phyloP scores from a whole-genome alignment of 2,329 filamentous ascomycete species.

The Achaetomium macrosporum region DNA sequence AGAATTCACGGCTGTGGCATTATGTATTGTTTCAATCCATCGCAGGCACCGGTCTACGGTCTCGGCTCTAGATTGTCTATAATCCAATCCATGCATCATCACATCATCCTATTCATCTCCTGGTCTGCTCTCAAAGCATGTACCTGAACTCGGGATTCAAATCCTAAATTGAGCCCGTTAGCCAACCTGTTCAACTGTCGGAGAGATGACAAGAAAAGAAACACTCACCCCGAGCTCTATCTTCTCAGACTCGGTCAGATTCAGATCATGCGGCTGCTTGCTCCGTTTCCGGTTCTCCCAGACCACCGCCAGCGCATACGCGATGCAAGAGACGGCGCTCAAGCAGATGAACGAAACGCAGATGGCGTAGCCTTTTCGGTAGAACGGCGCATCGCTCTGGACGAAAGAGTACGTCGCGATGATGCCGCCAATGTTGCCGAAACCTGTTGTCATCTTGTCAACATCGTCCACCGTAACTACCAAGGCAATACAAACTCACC shows the following conservation, averaged over 20 bases:
- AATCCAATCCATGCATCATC: neutral
- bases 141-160: constrained; percentile 34
- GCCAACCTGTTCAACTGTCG: neutral
- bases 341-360: constrained; percentile 68
- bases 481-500: constrained; percentile 34
- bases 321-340: constrained; percentile 53
- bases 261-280: constrained; percentile 27
- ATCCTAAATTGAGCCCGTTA: constrained; percentile 22
- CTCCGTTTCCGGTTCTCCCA: constrained; percentile 57
- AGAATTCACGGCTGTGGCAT: too few species aligned
- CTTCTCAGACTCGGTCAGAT: constrained; percentile 32
- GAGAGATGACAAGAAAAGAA: neutral
- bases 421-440: constrained; percentile 75
- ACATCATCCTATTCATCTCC: neutral
- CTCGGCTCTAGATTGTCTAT: neutral
- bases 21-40: neutral
- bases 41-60: neutral
- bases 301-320: constrained; percentile 55
- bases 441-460: constrained; percentile 35
- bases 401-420: constrained; percentile 69
- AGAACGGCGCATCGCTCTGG: constrained; percentile 60
- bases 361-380: constrained; percentile 69
- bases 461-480: too few species aligned
- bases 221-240: constrained; percentile 37
- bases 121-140: constrained; percentile 27